Evolutionary conservation across 305 asterid genomes (phyloP).

Genomic region (Fraxinus latifolia): DNA sequence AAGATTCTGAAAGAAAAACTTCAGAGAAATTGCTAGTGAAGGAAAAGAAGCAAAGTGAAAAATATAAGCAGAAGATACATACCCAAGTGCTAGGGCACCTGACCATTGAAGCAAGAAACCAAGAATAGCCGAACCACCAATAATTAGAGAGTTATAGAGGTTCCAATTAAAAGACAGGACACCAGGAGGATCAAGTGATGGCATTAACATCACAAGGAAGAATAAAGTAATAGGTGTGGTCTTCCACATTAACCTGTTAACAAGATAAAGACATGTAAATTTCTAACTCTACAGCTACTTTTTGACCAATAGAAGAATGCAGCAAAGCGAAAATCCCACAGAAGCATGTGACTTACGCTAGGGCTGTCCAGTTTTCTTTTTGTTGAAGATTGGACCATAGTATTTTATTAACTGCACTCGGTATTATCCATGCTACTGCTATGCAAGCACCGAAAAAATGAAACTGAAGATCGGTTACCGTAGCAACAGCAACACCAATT

Average conservation of each 20-base stretch:
- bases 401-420: conserved; percentile 90
- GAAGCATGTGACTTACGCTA: conserved; percentile 58
- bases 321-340: conserved; percentile 1
- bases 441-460: conserved; percentile 93
- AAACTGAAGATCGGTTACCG: conserved; percentile 91
- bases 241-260: conserved; percentile 93
- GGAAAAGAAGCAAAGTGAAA: neutral
- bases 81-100: conserved; percentile 99
- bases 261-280: conserved; percentile 14
- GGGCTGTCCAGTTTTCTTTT: conserved; percentile 92
- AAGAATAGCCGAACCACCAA: conserved; percentile 79
- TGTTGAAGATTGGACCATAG: conserved; percentile 97
- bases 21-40: neutral
- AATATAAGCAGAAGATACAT: conserved; percentile 24
- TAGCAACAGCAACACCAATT: conserved; percentile 85
- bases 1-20: neutral
- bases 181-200: conserved; percentile 91
- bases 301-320: conserved; percentile 5
- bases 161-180: conserved; percentile 74
- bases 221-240: conserved; percentile 91
- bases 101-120: conserved; percentile 99
- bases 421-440: conserved; percentile 91
- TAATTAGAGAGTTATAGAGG: conserved; percentile 48
- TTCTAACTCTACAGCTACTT: neutral
- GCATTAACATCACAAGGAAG: conserved; percentile 86